These are phyloP conservation scores for Plantago ovata DNA, from an alignment of 257 asterid species.

Conservation along the genomic window DNA sequence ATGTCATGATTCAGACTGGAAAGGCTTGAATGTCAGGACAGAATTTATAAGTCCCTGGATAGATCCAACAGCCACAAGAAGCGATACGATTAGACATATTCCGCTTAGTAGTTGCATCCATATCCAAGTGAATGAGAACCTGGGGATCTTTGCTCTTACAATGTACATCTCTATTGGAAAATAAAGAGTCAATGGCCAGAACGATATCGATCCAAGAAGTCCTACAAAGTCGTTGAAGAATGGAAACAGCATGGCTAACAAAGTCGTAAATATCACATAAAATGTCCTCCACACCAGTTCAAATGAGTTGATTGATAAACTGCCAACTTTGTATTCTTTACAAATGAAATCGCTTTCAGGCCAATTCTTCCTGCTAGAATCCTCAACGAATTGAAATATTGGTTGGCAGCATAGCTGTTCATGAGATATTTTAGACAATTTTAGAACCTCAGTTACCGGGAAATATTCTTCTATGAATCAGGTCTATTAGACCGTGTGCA, in stretches of 20 bases:
- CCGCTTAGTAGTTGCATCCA: conserved; percentile 49
- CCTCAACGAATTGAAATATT: conserved; percentile 46
- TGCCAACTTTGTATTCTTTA: conserved; percentile 17
- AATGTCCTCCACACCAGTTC: conserved; percentile 43
- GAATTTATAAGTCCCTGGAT: conserved; percentile 38
- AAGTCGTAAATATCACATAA: conserved; percentile 38
- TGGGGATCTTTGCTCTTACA: conserved; percentile 37
- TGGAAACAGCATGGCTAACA: conserved; percentile 56
- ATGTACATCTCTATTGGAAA: conserved; percentile 61
- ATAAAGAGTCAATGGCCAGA: conserved; percentile 52
- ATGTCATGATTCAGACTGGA: too few relatives aligned
- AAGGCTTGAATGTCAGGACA: conserved; percentile 42
- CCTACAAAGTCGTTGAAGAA: conserved; percentile 55
- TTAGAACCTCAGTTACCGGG: too few relatives aligned
- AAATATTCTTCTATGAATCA: too few relatives aligned
- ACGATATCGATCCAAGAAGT: conserved; percentile 49
- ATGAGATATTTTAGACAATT: too few relatives aligned
- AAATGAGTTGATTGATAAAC: conserved; percentile 32
- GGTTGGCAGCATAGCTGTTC: conserved; percentile 58
- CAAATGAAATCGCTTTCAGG: conserved; percentile 44
- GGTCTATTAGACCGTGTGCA: too few relatives aligned
- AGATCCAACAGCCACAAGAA: conserved; percentile 56
- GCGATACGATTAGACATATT: conserved; percentile 42
- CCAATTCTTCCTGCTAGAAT: conserved; percentile 29
- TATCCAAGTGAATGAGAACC: conserved; percentile 41